phyloP scores from a whole-genome alignment of 2,329 filamentous ascomycete species.

The Paracamarosporium sp. region DNA sequence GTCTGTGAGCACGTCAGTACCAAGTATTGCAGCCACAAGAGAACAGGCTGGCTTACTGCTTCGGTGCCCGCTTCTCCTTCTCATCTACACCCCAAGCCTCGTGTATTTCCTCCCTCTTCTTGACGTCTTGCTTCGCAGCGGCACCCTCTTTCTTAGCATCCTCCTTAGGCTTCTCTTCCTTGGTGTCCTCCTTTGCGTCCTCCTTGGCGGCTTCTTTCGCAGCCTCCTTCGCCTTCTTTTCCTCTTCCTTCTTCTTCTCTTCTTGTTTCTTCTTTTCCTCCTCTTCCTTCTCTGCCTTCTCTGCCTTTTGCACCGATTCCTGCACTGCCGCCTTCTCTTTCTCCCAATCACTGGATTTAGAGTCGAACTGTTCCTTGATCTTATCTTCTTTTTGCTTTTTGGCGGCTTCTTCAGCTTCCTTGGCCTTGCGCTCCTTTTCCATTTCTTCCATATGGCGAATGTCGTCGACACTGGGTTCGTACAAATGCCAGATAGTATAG shows the following conservation, averaged over 20 bases:
- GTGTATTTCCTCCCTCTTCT: conserved; percentile 28
- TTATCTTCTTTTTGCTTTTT: conserved; percentile 76
- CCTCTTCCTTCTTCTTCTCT: conserved; percentile 49
- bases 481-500: conserved; percentile 99
- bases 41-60: conserved; percentile 16
- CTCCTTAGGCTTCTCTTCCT: conserved; percentile 45
- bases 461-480: conserved; percentile 98
- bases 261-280: conserved; percentile 48
- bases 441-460: conserved; percentile 99
- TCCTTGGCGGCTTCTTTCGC: conserved; percentile 65
- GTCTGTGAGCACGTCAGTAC: conserved; percentile 8
- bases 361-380: conserved; percentile 80
- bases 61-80: conserved; percentile 20
- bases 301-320: conserved; percentile 67
- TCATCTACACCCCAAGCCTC: conserved; percentile 23
- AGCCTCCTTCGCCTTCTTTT: conserved; percentile 67
- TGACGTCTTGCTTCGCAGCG: conserved; percentile 2
- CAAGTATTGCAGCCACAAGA: not conserved
- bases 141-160: conserved; percentile 27
- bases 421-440: conserved; percentile 82
- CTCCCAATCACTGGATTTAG: conserved; percentile 82
- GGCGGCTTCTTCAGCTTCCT: conserved; percentile 80
- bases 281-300: conserved; percentile 46
- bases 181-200: conserved; percentile 68
- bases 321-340: conserved; percentile 84